These are phyloP conservation scores for Chlamydomonas sp. DNA, from an alignment of 139 green algal genomes.

Conservation along the genomic window DNA sequence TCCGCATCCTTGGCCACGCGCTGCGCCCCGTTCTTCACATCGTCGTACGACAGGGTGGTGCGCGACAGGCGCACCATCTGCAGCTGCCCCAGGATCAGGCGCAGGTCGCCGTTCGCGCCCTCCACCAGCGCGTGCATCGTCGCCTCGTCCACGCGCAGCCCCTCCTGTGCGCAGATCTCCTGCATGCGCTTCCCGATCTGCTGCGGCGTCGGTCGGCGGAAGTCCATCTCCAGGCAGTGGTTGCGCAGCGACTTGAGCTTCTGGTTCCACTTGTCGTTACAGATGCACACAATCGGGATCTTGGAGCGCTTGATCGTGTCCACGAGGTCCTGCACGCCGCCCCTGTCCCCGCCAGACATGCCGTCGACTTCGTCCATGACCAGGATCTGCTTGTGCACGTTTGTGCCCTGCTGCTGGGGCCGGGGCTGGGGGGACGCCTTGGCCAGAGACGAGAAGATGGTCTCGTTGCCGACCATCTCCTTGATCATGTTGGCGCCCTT, in stretches of 20 bases:
- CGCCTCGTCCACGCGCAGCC: conserved; percentile 56
- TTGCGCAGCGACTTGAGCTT: conserved; percentile 85
- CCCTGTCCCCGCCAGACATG: conserved; percentile 89
- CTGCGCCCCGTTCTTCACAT: conserved; percentile 52
- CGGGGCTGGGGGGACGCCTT: background rate
- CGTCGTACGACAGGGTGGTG: conserved; percentile 60
- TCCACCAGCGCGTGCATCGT: conserved; percentile 78
- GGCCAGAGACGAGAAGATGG: conserved; percentile 17
- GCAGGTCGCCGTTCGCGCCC: conserved; percentile 76
- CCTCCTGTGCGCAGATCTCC: conserved; percentile 67
- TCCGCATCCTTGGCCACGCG: conserved; percentile 74
- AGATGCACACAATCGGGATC: conserved; percentile 97
- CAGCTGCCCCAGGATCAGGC: conserved; percentile 86
- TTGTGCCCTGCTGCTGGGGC: too few species aligned
- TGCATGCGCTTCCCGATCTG: conserved; percentile 70
- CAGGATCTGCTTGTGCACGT: conserved; percentile 49
- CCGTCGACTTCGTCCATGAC: conserved; percentile 99
- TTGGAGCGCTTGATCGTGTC: conserved; percentile 74
- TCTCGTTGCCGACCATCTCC: conserved; percentile 84
- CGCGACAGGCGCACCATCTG: conserved; percentile 67
- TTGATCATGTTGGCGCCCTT: conserved; percentile 85
- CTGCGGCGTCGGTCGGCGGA: conserved; percentile 65
- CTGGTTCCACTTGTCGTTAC: conserved; percentile 94
- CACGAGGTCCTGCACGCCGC: conserved; percentile 90
- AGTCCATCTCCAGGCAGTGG: conserved; percentile 85